Conservation (phyloP, 2,329 filamentous ascomycete species). For the Acrodontium crateriforme region DNA sequence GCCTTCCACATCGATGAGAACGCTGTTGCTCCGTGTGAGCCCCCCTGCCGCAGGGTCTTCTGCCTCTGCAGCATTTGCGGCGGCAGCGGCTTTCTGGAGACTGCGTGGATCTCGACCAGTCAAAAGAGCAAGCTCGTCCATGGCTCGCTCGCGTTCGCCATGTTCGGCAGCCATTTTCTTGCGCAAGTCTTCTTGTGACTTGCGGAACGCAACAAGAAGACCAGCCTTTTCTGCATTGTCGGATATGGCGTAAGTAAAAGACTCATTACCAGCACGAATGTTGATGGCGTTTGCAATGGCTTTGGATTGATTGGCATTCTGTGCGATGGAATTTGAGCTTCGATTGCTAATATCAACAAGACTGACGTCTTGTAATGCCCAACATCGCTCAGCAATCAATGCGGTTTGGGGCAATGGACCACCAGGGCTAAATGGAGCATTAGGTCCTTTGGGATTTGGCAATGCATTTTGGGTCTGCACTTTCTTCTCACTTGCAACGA, state of each 20-base stretch:
- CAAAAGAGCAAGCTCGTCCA: slow-evolving; percentile 19
- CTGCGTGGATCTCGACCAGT: slow-evolving; percentile 30
- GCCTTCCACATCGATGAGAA: slow-evolving; percentile 89
- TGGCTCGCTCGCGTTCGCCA: slow-evolving; percentile 62
- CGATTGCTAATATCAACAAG: slow-evolving; percentile 66
- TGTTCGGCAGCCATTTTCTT: slow-evolving; percentile 75
- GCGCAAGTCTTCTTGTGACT: slow-evolving; percentile 81
- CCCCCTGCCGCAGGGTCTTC: slow-evolving; percentile 9
- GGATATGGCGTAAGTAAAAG: slow-evolving; percentile 80
- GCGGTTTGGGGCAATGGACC: slow-evolving; percentile 41
- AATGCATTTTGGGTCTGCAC: slow-evolving; percentile 32
- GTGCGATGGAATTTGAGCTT: slow-evolving; percentile 9
- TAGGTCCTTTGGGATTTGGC: slow-evolving; percentile 12
- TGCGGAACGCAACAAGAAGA: slow-evolving; percentile 78
- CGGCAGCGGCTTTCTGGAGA: slow-evolving; percentile 40
- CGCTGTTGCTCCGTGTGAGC: slow-evolving; percentile 24
- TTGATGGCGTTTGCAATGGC: slow-evolving; percentile 66
- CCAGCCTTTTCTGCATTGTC: slow-evolving; percentile 61
- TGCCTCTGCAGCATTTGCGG: slow-evolving; percentile 31
- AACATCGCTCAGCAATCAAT: slow-evolving; percentile 85
- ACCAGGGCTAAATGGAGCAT: slow-evolving; percentile 20
- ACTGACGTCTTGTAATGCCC: slow-evolving; percentile 84
- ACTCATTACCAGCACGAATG: slow-evolving; percentile 76
- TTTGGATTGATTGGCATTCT: slow-evolving; percentile 37
- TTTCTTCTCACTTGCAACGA: slow-evolving; percentile 89